Conservation (phyloP, 306 rosid genomes). For the Myrica gale region DNA sequence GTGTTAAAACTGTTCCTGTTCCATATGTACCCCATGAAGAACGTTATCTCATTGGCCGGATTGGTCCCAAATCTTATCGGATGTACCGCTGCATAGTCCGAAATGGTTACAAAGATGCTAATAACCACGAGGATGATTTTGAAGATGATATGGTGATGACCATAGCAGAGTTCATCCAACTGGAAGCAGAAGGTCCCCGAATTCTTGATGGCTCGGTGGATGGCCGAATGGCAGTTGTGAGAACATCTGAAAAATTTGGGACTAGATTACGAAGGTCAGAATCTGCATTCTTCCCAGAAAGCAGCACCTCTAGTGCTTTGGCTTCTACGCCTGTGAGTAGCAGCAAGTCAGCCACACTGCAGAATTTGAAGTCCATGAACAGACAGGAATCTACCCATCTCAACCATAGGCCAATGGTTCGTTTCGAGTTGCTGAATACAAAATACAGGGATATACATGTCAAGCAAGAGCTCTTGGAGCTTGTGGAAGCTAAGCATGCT, state of each 20-base stretch:
- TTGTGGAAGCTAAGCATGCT: constrained; percentile 77
- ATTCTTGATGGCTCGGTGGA: constrained; percentile 55
- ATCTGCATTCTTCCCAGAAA: constrained; percentile 40
- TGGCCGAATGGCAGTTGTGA: constrained; percentile 82
- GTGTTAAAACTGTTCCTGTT: constrained; percentile 80
- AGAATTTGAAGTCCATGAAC: constrained; percentile 63
- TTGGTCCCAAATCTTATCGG: constrained; percentile 81
- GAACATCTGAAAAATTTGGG: constrained; percentile 79
- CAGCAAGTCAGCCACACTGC: constrained; percentile 60
- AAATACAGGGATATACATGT: constrained; percentile 60
- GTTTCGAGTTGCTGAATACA: constrained; percentile 52
- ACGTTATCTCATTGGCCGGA: constrained; percentile 78
- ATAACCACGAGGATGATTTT: constrained; percentile 59
- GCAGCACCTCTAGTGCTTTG: constrained; percentile 38
- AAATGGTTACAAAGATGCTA: constrained; percentile 76
- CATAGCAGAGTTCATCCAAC: constrained; percentile 85
- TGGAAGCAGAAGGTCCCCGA: constrained; percentile 81
- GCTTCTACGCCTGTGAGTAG: constrained; percentile 49
- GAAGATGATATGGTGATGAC: constrained; percentile 90
- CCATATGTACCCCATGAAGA: constrained; percentile 72
- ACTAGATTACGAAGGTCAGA: constrained; percentile 62
- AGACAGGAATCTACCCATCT: constrained; percentile 72
- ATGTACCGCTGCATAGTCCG: constrained; percentile 86
- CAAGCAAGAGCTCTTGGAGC: constrained; percentile 78
- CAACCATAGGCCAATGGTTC: constrained; percentile 44